Percentiles rank a stretch among this genome's conserved stretches.
phyloP scores from a whole-genome alignment of 345 rosid genomes.

The Cochlearia excelsa region DNA sequence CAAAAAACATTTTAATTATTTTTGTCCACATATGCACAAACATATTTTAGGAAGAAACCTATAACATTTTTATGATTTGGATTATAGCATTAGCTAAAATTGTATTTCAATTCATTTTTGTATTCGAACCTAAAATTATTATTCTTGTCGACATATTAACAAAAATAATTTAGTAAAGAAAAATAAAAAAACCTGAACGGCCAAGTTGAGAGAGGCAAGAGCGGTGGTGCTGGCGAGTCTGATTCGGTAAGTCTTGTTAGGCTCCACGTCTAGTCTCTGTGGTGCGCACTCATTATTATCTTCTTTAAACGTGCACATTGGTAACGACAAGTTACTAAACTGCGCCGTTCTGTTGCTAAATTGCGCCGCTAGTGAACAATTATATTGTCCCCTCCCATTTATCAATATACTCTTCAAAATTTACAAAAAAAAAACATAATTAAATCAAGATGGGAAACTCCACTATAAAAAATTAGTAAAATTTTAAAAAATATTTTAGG shows the following conservation, averaged over 20 bases:
- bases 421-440: neutral
- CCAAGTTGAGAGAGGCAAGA: slow-evolving; percentile 70
- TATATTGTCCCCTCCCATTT: slow-evolving; percentile 83
- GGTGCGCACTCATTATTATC: slow-evolving; percentile 71
- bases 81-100: too few species aligned
- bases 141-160: too few species aligned
- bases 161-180: too few species aligned
- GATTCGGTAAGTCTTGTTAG: slow-evolving; percentile 63
- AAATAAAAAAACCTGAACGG: slow-evolving; percentile 43
- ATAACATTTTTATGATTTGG: too few species aligned
- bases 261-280: slow-evolving; percentile 41
- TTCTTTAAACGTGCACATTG: slow-evolving; percentile 50
- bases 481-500: neutral
- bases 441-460: neutral
- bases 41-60: too few species aligned
- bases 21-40: too few species aligned
- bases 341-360: slow-evolving; percentile 35
- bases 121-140: too few species aligned
- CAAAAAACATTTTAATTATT: too few species aligned
- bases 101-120: too few species aligned
- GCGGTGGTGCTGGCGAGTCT: slow-evolving; percentile 72
- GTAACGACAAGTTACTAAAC: too few species aligned
- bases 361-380: slow-evolving; percentile 64
- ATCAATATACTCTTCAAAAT: slow-evolving; percentile 44
- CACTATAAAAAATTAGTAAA: neutral